Percentiles rank a stretch among this genome's conserved stretches.
Evolutionary conservation across 2,329 filamentous ascomycete species (phyloP).

Genomic region (Scedosporium apiospermum): DNA sequence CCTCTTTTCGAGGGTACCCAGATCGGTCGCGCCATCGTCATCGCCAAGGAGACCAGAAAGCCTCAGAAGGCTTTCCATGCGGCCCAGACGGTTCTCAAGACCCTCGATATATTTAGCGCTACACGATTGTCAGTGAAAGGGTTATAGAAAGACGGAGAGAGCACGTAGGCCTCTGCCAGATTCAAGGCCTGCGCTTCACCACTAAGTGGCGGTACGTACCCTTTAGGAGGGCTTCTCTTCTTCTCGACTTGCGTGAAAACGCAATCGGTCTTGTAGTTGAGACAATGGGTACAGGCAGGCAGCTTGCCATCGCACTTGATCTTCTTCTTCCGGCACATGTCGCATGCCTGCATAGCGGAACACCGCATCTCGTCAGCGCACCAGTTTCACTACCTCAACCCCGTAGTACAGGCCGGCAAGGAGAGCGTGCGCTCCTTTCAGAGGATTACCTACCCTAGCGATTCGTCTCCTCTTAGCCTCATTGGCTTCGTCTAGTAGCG

Average conservation of each 20-base stretch:
- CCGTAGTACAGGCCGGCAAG: slow-evolving; percentile 15
- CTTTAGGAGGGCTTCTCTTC: slow-evolving; percentile 94
- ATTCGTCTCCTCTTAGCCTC: slow-evolving; percentile 87
- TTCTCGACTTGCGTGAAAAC: slow-evolving; percentile 98
- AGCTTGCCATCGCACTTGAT: slow-evolving; percentile 98
- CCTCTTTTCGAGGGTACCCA: slow-evolving; percentile 78
- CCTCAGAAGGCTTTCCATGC: slow-evolving; percentile 87
- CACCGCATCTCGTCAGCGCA: neutral
- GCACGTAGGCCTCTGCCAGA: too few relatives aligned
- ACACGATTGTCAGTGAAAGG: slow-evolving; percentile 5
- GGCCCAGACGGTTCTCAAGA: slow-evolving; percentile 84
- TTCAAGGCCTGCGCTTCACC: too few relatives aligned
- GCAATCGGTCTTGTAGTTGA: slow-evolving; percentile 97
- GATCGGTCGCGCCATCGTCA: slow-evolving; percentile 74
- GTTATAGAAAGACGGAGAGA: neutral
- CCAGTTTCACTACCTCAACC: neutral
- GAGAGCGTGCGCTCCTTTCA: too few relatives aligned
- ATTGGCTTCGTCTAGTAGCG: slow-evolving; percentile 55
- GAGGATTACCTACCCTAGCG: slow-evolving; percentile 51
- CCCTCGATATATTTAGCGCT: slow-evolving; percentile 98
- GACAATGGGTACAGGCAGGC: slow-evolving; percentile 89
- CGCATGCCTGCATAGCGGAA: slow-evolving; percentile 58
- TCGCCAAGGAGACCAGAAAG: slow-evolving; percentile 80
- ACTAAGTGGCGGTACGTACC: slow-evolving; percentile 43
- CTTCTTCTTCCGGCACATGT: slow-evolving; percentile 95